Evolutionary conservation across 225 moss, liverwort and hornwort genomes (phyloP).

Genomic region (Physcomitrium patens): DNA sequence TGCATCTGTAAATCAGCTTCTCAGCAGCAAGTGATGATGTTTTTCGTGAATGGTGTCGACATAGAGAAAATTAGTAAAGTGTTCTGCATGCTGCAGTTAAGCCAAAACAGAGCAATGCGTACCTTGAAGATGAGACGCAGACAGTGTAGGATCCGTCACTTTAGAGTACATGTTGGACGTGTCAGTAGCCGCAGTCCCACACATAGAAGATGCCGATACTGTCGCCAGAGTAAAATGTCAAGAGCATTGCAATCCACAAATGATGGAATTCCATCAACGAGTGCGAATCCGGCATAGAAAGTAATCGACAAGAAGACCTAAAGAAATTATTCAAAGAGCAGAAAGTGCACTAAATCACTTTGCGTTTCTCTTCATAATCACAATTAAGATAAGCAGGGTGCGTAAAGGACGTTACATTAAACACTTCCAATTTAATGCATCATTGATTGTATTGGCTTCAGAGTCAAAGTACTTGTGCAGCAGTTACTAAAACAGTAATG

Average conservation of each 20-base stretch:
- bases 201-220: slow-evolving; percentile 41
- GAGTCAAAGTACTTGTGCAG: neutral
- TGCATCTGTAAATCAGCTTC: neutral
- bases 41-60: neutral
- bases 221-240: slow-evolving; percentile 15
- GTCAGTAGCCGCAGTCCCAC: slow-evolving; percentile 38
- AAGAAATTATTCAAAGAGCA: too few relatives aligned
- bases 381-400: neutral
- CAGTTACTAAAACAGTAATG: neutral
- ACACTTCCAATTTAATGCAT: neutral
- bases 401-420: neutral
- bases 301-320: too few relatives aligned
- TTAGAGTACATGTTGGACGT: slow-evolving; percentile 60
- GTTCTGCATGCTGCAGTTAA: neutral
- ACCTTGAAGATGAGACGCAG: slow-evolving; percentile 82
- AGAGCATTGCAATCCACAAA: neutral
- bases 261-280: neutral
- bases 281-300: neutral
- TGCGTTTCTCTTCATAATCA: neutral
- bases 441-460: neutral
- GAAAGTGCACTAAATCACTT: neutral
- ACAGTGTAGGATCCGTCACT: slow-evolving; percentile 86
- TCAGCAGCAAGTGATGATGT: neutral
- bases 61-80: neutral
- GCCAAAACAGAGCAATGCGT: neutral